Evolutionary conservation across 805 yeast genomes (phyloP).

Genomic region (Hemisphaericaspora nanyangensis): DNA sequence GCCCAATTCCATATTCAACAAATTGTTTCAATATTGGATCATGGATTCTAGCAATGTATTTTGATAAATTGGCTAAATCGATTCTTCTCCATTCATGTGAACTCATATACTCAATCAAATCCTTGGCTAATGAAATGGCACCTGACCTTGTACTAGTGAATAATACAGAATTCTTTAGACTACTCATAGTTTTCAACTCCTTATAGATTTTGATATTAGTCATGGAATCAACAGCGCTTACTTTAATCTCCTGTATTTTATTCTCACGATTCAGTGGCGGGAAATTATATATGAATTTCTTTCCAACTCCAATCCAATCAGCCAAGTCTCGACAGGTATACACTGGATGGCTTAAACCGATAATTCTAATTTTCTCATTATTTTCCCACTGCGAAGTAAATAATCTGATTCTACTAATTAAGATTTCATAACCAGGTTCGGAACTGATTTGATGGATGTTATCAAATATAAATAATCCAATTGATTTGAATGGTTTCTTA

Average conservation of each 20-base stretch:
- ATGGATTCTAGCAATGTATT: conserved; percentile 38
- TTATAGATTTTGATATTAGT: neutral
- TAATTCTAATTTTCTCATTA: conserved; percentile 41
- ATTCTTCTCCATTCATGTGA: conserved; percentile 12
- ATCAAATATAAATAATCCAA: conserved; percentile 70
- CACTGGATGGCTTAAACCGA: conserved; percentile 68
- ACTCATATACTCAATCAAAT: conserved; percentile 28
- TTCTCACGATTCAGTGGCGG: conserved; percentile 55
- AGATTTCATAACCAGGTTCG: conserved; percentile 63
- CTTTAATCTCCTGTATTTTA: conserved; percentile 54
- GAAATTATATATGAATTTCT: conserved; percentile 63
- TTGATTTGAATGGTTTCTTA: conserved; percentile 60
- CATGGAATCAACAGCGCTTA: conserved; percentile 29
- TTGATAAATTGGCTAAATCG: conserved; percentile 20
- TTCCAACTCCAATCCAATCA: conserved; percentile 79
- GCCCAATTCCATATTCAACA: conserved; percentile 60
- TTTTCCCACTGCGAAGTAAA: conserved; percentile 63
- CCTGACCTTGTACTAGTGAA: conserved; percentile 57
- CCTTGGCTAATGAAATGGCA: conserved; percentile 49
- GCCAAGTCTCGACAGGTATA: conserved; percentile 76
- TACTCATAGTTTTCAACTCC: conserved; percentile 1
- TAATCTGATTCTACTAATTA: conserved; percentile 67
- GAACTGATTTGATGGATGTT: conserved; percentile 65
- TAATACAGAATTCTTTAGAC: conserved; percentile 35
- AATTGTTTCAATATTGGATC: conserved; percentile 46